Percentiles rank a stretch among this genome's conserved stretches.
These are phyloP conservation scores for Pelargonium myrrhifolium DNA, from an alignment of 441 rosid genomes.

Conservation along the genomic window DNA sequence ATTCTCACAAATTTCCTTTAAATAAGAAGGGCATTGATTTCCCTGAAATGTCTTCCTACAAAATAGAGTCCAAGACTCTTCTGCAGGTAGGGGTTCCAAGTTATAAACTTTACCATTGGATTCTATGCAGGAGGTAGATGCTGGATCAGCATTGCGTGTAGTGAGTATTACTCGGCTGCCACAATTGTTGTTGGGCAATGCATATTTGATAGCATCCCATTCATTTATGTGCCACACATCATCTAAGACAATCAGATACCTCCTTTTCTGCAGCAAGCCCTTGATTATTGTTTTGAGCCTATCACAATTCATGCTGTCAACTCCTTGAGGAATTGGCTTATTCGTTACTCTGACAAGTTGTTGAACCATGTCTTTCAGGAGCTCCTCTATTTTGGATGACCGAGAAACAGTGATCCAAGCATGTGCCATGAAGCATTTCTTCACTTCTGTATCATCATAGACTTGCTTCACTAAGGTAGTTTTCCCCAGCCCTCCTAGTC, in stretches of 20 bases:
- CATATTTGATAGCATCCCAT: constrained; percentile 31
- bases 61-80: constrained; percentile 30
- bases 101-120: constrained; percentile 22
- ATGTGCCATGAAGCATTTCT: constrained; percentile 11
- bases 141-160: constrained; percentile 25
- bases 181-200: constrained; percentile 22
- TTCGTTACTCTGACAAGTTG: constrained; percentile 12
- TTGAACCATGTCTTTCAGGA: constrained; percentile 16
- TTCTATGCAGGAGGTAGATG: constrained; percentile 22
- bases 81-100: constrained; percentile 22
- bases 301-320: constrained; percentile 15
- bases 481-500: constrained; percentile 26
- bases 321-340: constrained; percentile 10
- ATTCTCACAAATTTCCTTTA: constrained; percentile 22
- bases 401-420: constrained; percentile 22
- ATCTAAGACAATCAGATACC: constrained; percentile 35
- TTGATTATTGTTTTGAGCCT: constrained; percentile 23
- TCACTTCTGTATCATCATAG: constrained; percentile 15
- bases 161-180: constrained; percentile 35
- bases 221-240: constrained; percentile 27
- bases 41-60: constrained; percentile 30
- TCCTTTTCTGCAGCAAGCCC: constrained; percentile 19
- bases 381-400: constrained; percentile 14
- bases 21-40: constrained; percentile 27
- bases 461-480: constrained; percentile 21